Base-by-base conservation (phyloP, 257 asterid genomes). In the Nicotiana benthamiana region DNA sequence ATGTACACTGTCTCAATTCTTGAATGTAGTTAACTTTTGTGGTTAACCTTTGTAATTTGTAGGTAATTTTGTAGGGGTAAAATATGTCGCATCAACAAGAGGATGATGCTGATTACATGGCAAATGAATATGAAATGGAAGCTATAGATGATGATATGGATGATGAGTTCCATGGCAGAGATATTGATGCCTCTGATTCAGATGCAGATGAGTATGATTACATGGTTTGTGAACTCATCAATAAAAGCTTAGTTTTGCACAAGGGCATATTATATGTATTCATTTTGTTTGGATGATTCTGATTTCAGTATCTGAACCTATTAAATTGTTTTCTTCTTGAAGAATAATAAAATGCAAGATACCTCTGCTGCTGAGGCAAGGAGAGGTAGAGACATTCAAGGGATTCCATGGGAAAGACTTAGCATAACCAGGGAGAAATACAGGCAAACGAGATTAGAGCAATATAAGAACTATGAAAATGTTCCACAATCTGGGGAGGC, bases 331-430 rank as follows among this genome's bases (percentile, higher is more conserved):
- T 16, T 62, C 20, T 79, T 79, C 79, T 9, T 53, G 26, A 85
- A 93, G 99, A 89, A 86, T 85, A 87, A 87, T 72, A 86, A 88
- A 82, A 84, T 85, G 88, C 92, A 88, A 27, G 99, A 93, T 82
- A 95, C 97, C 52, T 90, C 97, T 43, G 98, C 99, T 1, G 91
- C 98, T 80, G 92, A 95, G 86, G 99, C 97, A 36, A 89, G 97
- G 85, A 85, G 80, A 81, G 98, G 98, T 10, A 93, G 86, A 92
- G 98, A 95, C 86, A 93, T 95, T 75, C 97, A 95, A 87, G 99
- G 99, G 67, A 95, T 95, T 87, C 99, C 97, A 20, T 95, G 99
- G 98, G 94, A 92, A 66, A 87, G 92, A 79, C 97, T 95, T 84
- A 91, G 88, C 90, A 87, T 92, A 80, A 92, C 95, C 75, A 91